phyloP scores from a whole-genome alignment of 306 rosid species.

The Inga laurina region DNA sequence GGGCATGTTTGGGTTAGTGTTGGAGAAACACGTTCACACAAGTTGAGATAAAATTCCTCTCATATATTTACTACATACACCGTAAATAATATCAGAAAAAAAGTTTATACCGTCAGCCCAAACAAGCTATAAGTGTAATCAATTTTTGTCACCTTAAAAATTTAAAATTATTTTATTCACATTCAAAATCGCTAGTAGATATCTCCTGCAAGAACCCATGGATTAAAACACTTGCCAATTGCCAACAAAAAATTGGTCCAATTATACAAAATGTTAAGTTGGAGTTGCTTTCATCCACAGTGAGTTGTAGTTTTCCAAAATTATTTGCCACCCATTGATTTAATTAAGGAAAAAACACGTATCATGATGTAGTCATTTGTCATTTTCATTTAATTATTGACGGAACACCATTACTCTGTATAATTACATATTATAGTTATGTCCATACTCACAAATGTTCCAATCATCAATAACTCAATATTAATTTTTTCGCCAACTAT shows the following conservation, averaged over 20 bases:
- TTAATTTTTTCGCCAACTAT: no score
- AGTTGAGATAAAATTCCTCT: no score
- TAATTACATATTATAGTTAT: background rate
- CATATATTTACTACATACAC: no score
- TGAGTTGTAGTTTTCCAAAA: background rate
- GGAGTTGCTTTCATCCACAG: background rate
- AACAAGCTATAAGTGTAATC: background rate
- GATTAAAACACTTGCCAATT: background rate
- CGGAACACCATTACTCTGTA: slow-evolving; percentile 8
- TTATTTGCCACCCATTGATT: slow-evolving; percentile 33
- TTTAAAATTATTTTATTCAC: background rate
- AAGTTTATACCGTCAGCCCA: no score
- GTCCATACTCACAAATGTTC: background rate
- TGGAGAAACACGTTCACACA: no score
- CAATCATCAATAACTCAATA: background rate
- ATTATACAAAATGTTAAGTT: background rate
- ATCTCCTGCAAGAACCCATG: background rate
- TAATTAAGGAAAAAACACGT: slow-evolving; percentile 27
- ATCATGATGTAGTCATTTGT: slow-evolving; percentile 41
- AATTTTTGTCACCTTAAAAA: background rate
- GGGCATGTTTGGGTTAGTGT: no score
- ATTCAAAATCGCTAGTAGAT: background rate
- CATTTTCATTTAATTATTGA: slow-evolving; percentile 57
- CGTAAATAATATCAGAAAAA: no score
- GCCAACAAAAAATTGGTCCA: background rate